Evolutionary conservation across 140 eudicot species (phyloP), one percentile per base, ranked within the genome.

Genomic region (Flaveria floridana): DNA sequence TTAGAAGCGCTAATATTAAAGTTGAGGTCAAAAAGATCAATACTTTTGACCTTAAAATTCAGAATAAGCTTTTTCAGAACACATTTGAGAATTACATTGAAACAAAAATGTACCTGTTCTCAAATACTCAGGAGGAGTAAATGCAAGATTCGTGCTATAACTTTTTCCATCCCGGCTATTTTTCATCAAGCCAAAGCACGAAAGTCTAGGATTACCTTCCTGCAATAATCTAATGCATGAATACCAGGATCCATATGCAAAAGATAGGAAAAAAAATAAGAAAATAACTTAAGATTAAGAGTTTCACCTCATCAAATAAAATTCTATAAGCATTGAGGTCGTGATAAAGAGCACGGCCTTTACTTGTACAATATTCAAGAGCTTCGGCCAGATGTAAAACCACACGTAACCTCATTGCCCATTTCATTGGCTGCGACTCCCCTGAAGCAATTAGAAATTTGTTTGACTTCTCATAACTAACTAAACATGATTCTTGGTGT

Each of bases 131-230:
- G 95, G 95, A 79, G 95, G 95, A 42, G 95, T 86, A 78, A 88
- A 88, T 63, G 95, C 95, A 42, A 88, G 81, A 82, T 88, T 88
- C 3, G 91, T 88, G 77, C 91, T 88, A 68, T 88, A 88, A 71
- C 91, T 88, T 82, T 88, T 88, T 62, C 95, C 95, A 75, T 88
- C 90, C 51, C 91, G 84, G 65, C 95, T 88, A 73, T 85, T 88
- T 63, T 88, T 88, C 91, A 88, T 86, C 58, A 88, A 75, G 28
- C 95, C 95, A 82, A 88, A 88, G 84, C 95, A 86, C 3, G 95
- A 88, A 46, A 88, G 89, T 68, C 87, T 86, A 47, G 95, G 87
- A 70, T 86, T 88, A 75, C 95, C 86, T 76, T 88, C 91, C 95
- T 88, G 83, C 80, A 82, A 82, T 30, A 68, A 55, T 69, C 4